A percentile compares a stretch with the other conserved stretches of the same genome.
phyloP scores from a whole-genome alignment of 2,329 filamentous ascomycete genomes.

The Emergomyces orientalis region DNA sequence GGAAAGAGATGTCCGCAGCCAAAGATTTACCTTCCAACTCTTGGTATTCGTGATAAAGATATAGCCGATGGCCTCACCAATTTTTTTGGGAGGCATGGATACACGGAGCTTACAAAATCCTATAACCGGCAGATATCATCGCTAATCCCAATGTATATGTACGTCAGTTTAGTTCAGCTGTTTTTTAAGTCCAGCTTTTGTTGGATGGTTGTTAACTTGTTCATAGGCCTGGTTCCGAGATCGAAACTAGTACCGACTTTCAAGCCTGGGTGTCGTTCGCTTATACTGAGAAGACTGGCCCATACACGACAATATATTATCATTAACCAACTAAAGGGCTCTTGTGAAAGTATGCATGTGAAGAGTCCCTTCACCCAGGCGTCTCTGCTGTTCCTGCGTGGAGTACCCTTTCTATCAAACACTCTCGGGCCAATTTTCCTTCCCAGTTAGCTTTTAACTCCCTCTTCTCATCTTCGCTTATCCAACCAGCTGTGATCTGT shows the following conservation, averaged over 20 bases:
- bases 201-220: not conserved
- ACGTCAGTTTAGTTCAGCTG: not conserved
- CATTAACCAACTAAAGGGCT: not conserved
- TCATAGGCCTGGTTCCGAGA: not conserved
- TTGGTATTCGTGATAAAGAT: not conserved
- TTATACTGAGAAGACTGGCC: slow-evolving; percentile 3
- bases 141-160: not conserved
- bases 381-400: not conserved
- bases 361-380: not conserved
- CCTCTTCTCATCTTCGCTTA: not conserved
- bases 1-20: not conserved
- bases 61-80: slow-evolving; percentile 1
- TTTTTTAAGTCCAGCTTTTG: not conserved
- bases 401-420: not conserved
- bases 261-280: slow-evolving; percentile 1
- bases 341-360: not conserved
- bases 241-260: not conserved
- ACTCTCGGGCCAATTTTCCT: not conserved
- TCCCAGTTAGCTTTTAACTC: not conserved
- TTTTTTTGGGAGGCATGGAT: slow-evolving; percentile 1
- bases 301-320: slow-evolving; percentile 3
- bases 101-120: not conserved
- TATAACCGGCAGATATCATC: not conserved
- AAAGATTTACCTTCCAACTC: slow-evolving; percentile 1
- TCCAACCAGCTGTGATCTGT: not conserved